Conservation (phyloP, 2,329 filamentous ascomycete species). For the Septoria petroselini region DNA sequence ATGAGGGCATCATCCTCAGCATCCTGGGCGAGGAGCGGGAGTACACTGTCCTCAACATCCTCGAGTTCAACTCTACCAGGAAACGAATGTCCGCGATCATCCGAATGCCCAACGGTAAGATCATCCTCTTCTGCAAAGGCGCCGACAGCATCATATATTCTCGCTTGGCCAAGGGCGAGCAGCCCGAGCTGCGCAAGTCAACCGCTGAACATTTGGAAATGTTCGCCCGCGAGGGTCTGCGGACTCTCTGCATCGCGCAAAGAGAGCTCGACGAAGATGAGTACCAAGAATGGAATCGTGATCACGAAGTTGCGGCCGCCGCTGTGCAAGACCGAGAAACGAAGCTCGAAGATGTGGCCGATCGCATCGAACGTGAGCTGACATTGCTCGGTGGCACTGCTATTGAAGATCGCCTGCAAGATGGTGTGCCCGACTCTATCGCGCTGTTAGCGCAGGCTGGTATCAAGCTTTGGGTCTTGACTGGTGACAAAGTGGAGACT, state of each 20-base stretch:
- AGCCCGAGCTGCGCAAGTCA: slow-evolving; percentile 73
- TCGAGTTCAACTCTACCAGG: slow-evolving; percentile 94
- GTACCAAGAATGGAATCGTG: slow-evolving; percentile 78
- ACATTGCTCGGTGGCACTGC: slow-evolving; percentile 88
- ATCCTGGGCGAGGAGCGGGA: slow-evolving; percentile 79
- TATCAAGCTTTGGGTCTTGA: slow-evolving; percentile 98
- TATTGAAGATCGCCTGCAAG: slow-evolving; percentile 94
- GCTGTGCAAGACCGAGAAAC: slow-evolving; percentile 84
- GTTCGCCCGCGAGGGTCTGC: slow-evolving; percentile 91
- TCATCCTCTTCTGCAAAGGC: slow-evolving; percentile 93
- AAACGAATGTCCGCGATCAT: slow-evolving; percentile 99
- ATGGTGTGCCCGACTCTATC: slow-evolving; percentile 95
- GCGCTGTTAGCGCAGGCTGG: slow-evolving; percentile 85
- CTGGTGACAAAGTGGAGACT: slow-evolving; percentile 97
- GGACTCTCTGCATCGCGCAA: slow-evolving; percentile 91
- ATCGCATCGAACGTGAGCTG: slow-evolving; percentile 85
- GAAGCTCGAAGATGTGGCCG: slow-evolving; percentile 84
- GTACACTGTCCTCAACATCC: slow-evolving; percentile 85
- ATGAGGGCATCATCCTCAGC: slow-evolving; percentile 80
- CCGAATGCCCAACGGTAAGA: slow-evolving; percentile 84
- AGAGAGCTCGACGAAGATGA: slow-evolving; percentile 75
- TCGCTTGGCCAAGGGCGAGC: slow-evolving; percentile 78
- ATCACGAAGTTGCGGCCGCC: slow-evolving; percentile 82
- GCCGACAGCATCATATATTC: slow-evolving; percentile 97
- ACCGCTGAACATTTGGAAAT: slow-evolving; percentile 95